A percentile compares a stretch with the other conserved stretches of the same genome.
These are phyloP conservation scores for Paspalum vaginatum DNA, from an alignment of 176 grass and related monocot genomes.

Conservation along the genomic window DNA sequence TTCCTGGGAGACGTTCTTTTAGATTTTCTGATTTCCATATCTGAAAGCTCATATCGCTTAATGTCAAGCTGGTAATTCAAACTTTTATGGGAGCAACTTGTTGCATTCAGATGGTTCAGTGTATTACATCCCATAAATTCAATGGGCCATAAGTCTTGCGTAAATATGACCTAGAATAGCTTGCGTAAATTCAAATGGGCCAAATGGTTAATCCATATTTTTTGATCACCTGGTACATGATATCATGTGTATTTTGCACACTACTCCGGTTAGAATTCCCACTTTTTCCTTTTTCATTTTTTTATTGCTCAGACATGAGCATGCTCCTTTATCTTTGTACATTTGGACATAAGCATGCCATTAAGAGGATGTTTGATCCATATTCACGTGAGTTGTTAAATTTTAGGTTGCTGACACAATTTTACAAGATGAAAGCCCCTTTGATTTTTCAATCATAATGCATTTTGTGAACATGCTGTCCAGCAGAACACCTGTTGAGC, in stretches of 20 bases:
- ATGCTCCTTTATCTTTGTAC: neutral
- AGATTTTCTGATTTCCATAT: neutral
- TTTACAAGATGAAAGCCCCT: slow-evolving; percentile 67
- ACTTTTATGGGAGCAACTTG: neutral
- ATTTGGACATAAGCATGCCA: slow-evolving; percentile 31
- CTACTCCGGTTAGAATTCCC: neutral
- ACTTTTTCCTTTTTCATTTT: neutral
- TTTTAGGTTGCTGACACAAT: slow-evolving; percentile 85
- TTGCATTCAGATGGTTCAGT: neutral
- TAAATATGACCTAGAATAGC: neutral
- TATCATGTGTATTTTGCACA: neutral
- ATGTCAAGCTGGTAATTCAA: neutral
- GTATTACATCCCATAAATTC: neutral
- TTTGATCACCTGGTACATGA: neutral
- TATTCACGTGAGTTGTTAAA: slow-evolving; percentile 2
- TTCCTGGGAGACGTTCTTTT: neutral
- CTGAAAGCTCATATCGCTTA: too few relatives aligned
- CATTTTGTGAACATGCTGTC: slow-evolving; percentile 80
- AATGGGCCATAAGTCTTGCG: neutral
- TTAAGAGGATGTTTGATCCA: slow-evolving; percentile 18
- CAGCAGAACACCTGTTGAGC: slow-evolving; percentile 60
- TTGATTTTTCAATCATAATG: slow-evolving; percentile 82
- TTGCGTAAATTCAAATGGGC: too few relatives aligned
- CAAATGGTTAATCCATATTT: too few relatives aligned
- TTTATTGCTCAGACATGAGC: slow-evolving; percentile 9